Evolutionary conservation across 1,139 yeast genomes (phyloP).

Genomic region (Blastobotrys illinoisensis): DNA sequence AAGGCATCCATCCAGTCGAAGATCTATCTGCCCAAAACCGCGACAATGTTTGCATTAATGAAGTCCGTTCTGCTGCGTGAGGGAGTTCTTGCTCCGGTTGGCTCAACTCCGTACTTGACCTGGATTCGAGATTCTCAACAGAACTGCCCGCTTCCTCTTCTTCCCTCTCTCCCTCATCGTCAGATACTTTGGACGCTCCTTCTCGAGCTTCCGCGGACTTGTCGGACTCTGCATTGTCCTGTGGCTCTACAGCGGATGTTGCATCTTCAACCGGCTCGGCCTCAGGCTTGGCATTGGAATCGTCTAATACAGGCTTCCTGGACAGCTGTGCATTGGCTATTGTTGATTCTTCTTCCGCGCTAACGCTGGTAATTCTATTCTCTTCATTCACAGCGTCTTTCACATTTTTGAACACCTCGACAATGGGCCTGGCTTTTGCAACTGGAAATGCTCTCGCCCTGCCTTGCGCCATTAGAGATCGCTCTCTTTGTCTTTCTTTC

Average conservation of each 20-base stretch:
- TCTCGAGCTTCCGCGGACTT: background rate
- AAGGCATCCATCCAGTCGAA: slow-evolving; percentile 91
- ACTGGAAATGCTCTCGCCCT: slow-evolving; percentile 73
- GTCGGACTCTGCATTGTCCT: background rate
- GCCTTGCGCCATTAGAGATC: slow-evolving; percentile 53
- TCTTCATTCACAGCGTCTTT: slow-evolving; percentile 67
- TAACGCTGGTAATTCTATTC: background rate
- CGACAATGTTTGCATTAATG: slow-evolving; percentile 76
- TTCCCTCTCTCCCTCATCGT: background rate
- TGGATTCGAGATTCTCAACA: background rate
- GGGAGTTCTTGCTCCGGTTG: slow-evolving; percentile 5
- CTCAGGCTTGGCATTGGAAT: background rate
- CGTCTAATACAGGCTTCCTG: background rate
- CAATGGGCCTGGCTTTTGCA: slow-evolving; percentile 77
- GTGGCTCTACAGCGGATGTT: background rate
- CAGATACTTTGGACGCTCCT: background rate
- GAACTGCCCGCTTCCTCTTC: background rate
- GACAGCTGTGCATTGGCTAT: background rate
- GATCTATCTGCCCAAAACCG: slow-evolving; percentile 98
- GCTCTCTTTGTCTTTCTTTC: slow-evolving; percentile 76
- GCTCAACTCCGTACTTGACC: slow-evolving; percentile 1
- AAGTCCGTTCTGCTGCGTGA: slow-evolving; percentile 60
- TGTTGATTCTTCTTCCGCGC: background rate
- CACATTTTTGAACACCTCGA: slow-evolving; percentile 84
- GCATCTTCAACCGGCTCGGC: background rate